These are phyloP conservation scores for Zygoascus bituminiphila DNA, from an alignment of 805 yeast species.

Conservation along the genomic window DNA sequence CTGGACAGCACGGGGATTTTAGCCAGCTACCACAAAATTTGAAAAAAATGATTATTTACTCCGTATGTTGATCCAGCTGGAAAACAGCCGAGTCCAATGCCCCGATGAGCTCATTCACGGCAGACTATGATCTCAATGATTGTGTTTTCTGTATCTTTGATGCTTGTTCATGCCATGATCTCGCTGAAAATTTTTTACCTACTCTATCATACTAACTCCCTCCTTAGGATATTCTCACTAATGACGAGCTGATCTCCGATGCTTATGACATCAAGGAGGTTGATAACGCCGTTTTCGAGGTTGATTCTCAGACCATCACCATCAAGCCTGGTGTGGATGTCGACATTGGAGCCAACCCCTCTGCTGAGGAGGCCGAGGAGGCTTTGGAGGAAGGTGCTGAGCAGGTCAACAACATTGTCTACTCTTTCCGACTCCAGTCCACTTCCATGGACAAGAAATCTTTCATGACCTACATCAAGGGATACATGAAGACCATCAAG, in stretches of 20 bases:
- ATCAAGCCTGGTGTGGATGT: constrained; percentile 81
- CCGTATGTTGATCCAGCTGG: no score
- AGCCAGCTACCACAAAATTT: not conserved
- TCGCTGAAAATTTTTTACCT: no score
- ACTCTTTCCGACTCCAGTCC: constrained; percentile 96
- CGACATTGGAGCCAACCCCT: constrained; percentile 99
- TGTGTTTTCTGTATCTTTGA: no score
- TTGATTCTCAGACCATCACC: constrained; percentile 87
- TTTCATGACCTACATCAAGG: constrained; percentile 92
- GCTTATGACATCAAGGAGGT: constrained; percentile 88
- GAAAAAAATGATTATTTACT: not conserved
- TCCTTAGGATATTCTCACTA: constrained; percentile 73
- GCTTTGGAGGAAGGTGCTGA: constrained; percentile 80
- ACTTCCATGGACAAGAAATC: constrained; percentile 98
- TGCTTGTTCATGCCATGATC: no score
- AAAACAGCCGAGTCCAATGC: no score
- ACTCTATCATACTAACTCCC: not conserved
- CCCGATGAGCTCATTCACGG: no score
- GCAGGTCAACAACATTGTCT: constrained; percentile 94
- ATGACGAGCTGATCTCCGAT: constrained; percentile 89
- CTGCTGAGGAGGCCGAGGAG: constrained; percentile 91
- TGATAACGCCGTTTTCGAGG: constrained; percentile 91
- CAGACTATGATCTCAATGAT: no score
- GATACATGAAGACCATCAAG: constrained; percentile 97
- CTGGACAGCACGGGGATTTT: not conserved